Evolutionary conservation across 2,329 filamentous ascomycete species (phyloP).

Genomic region (Colletotrichum musicola): DNA sequence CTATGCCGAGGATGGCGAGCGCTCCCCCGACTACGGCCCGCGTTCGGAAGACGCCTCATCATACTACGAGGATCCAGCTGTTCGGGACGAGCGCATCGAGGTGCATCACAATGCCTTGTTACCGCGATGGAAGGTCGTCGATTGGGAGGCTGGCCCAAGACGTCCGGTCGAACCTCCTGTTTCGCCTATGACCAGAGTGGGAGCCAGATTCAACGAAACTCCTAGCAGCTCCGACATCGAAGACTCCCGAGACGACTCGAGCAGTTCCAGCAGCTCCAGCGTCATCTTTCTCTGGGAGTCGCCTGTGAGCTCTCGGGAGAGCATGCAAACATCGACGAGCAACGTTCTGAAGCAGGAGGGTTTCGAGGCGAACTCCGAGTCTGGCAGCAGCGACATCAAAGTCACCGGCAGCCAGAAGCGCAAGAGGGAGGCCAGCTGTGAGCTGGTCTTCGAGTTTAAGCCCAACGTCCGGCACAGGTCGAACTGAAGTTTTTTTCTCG

Average conservation of each 20-base stretch:
- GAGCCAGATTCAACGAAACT: too few relatives aligned
- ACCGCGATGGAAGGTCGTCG: constrained; percentile 6
- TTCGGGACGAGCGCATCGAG: constrained; percentile 7
- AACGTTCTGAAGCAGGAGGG: neutral
- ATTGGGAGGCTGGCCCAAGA: constrained; percentile 12
- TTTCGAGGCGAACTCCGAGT: neutral
- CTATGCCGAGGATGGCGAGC: too few relatives aligned
- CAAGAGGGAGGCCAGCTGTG: constrained; percentile 22
- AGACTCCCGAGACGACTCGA: neutral
- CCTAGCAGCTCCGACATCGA: too few relatives aligned
- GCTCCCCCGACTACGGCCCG: too few relatives aligned
- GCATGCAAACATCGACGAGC: neutral
- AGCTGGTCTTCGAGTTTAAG: constrained; percentile 25
- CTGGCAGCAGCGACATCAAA: neutral
- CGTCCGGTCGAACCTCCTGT: neutral
- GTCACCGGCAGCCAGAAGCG: neutral
- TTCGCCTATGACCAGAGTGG: constrained; percentile 14
- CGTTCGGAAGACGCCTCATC: neutral
- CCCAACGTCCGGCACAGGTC: constrained; percentile 7
- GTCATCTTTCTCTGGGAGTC: constrained; percentile 21
- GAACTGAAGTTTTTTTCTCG: neutral
- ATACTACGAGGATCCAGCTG: neutral
- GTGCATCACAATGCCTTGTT: constrained; percentile 1
- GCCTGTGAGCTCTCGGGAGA: neutral
- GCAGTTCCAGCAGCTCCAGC: constrained; percentile 15